phyloP scores from a whole-genome alignment of 2,329 filamentous ascomycete genomes.

The Talaromyces piceae region DNA sequence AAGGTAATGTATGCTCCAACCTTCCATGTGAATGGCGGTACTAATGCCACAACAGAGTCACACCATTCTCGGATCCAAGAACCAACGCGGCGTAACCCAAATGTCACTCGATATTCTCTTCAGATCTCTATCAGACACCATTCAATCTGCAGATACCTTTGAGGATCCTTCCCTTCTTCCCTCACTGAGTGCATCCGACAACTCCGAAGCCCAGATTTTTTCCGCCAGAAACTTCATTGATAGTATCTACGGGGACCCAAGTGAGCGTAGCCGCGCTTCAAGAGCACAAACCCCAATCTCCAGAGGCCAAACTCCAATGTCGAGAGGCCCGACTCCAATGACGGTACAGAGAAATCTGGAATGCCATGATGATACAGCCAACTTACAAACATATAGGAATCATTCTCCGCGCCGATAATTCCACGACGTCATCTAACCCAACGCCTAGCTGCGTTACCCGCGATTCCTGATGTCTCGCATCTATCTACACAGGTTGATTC shows the following conservation, averaged over 20 bases:
- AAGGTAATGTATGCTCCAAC: conserved; percentile 54
- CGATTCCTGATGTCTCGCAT: conserved; percentile 65
- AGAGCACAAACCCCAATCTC: conserved; percentile 62
- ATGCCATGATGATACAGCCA: background rate
- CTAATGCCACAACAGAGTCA: conserved; percentile 61
- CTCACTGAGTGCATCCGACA: conserved; percentile 68
- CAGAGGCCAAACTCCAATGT: conserved; percentile 37
- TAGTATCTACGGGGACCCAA: conserved; percentile 61
- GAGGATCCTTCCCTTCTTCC: conserved; percentile 57
- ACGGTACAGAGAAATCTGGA: conserved; percentile 26
- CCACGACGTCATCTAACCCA: conserved; percentile 56
- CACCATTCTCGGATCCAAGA: conserved; percentile 83
- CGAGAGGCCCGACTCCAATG: conserved; percentile 37
- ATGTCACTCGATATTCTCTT: conserved; percentile 86
- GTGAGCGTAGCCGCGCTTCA: conserved; percentile 53
- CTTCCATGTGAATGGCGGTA: background rate
- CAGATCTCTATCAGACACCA: conserved; percentile 65
- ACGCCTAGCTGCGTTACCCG: conserved; percentile 63
- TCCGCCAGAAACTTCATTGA: conserved; percentile 73
- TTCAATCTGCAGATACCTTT: conserved; percentile 52
- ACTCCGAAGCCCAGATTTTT: conserved; percentile 71
- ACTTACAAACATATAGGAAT: conserved; percentile 7
- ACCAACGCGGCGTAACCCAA: conserved; percentile 83
- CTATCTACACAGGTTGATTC: conserved; percentile 60
- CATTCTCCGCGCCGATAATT: conserved; percentile 45